Evolutionary conservation across 192 early-diverging fungal genomes (phyloP).

Genomic region (Linderina pennispora): DNA sequence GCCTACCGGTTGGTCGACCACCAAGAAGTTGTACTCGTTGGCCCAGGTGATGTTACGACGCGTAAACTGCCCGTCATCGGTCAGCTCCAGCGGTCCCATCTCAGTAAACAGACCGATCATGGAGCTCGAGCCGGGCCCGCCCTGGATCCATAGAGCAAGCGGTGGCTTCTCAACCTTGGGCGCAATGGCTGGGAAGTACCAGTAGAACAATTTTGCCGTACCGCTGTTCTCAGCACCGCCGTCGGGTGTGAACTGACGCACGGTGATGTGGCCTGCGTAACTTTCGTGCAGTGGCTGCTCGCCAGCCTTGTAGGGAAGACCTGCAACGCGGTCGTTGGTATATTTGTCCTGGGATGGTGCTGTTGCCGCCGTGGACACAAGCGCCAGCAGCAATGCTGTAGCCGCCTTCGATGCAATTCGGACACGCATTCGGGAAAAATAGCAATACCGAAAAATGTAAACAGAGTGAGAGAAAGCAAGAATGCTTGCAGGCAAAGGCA

Average conservation of each 20-base stretch:
- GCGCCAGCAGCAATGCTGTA: too few relatives aligned
- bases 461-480: too few relatives aligned
- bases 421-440: too few relatives aligned
- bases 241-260: constrained; percentile 46
- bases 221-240: constrained; percentile 28
- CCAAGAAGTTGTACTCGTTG: constrained; percentile 64
- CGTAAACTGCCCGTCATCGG: constrained; percentile 49
- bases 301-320: constrained; percentile 39
- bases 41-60: constrained; percentile 58
- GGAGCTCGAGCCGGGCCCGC: constrained; percentile 73
- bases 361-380: too few relatives aligned
- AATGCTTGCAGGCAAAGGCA: too few relatives aligned
- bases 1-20: constrained; percentile 81
- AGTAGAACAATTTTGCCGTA: constrained; percentile 54
- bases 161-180: constrained; percentile 56
- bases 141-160: constrained; percentile 73
- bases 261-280: constrained; percentile 54
- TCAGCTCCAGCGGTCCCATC: constrained; percentile 66
- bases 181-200: constrained; percentile 73
- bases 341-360: too few relatives aligned
- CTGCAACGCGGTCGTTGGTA: constrained; percentile 20
- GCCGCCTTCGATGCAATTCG: too few relatives aligned
- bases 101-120: constrained; percentile 77
- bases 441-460: too few relatives aligned
- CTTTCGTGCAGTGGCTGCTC: constrained; percentile 54